Base-by-base conservation (phyloP, 2,329 filamentous ascomycete species). In the Sarocladiaceae sp. region DNA sequence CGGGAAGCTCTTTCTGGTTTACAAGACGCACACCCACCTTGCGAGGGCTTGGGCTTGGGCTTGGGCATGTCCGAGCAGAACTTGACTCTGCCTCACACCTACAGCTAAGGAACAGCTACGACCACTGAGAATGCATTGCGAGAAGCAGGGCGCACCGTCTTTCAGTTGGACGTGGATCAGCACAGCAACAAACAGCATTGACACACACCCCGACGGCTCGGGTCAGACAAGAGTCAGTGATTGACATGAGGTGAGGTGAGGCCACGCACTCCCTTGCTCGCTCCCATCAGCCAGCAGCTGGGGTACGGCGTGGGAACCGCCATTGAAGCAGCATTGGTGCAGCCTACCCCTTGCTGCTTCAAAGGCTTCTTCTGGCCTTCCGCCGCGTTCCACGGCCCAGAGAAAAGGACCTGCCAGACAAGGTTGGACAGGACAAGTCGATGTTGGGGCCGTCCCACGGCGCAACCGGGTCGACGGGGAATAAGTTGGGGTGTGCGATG, bases 211-310 rank as follows among this genome's bases (percentile, higher is more conserved):
- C 40, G 20, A n/a, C 23, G n/a, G 44, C 44, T 48, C 44, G 25
- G 44, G 44, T 48, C 44, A 48, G 44, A 48, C 44, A 48, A 48
- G 20, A 26, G 28, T 10, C 11, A 48, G 37, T n/a, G n/a, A n/a
- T n/a, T n/a, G n/a, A n/a, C n/a, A n/a, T n/a, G n/a, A n/a, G n/a
- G n/a, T n/a, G n/a, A n/a, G 28, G 40, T 40, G 40, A 44, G 4
- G 40, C 40, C 23, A 44, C 40, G 40, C 40, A 40, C 35, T 12
- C 35, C 7, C 10, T 12, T 17, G 23, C 17, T 40, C 17, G 17
- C 17, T 40, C 17, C 37, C 17, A 22, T n/a, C 23, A 17, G 23
- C 18, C 37, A 20, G 23, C 35, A 17, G 35, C 11, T 37, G 15
- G 35, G 7, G 7, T 8, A 37, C n/a, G 12, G 5, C 5, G 7